Conservation (phyloP, 2,329 filamentous ascomycete genomes). For the Endothia cerciana region DNA sequence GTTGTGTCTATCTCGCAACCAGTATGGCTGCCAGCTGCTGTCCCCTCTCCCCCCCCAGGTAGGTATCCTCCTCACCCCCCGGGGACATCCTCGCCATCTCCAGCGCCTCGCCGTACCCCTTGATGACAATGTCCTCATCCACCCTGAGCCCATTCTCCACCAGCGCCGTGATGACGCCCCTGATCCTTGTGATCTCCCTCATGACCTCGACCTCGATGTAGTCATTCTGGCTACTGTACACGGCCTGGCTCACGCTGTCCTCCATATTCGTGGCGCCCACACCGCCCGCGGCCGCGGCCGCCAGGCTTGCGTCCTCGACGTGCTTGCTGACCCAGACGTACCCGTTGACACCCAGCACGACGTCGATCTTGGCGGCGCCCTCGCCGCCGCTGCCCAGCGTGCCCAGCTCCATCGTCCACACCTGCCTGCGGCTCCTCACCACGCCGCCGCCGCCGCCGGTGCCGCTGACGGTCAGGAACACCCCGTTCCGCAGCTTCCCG, state of each 20-base stretch:
- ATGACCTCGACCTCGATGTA: conserved; percentile 75
- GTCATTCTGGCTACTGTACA: conserved; percentile 96
- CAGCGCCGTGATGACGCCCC: conserved; percentile 79
- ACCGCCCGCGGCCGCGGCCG: conserved; percentile 51
- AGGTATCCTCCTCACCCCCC: conserved; percentile 59
- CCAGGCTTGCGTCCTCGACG: conserved; percentile 60
- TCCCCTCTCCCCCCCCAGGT: conserved; percentile 62
- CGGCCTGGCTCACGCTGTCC: conserved; percentile 80
- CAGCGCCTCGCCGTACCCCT: conserved; percentile 79
- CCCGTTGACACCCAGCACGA: conserved; percentile 92
- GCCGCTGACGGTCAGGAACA: conserved; percentile 82
- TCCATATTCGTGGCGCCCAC: conserved; percentile 85
- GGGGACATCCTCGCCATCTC: conserved; percentile 69
- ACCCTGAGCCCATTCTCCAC: conserved; percentile 82
- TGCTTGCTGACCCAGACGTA: conserved; percentile 96
- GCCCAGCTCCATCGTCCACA: conserved; percentile 74
- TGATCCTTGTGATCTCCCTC: conserved; percentile 83
- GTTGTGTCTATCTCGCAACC: conserved; percentile 30
- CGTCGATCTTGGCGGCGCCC: conserved; percentile 71
- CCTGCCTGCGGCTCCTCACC: conserved; percentile 80
- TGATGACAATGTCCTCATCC: conserved; percentile 86
- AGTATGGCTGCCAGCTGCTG: conserved; percentile 52
- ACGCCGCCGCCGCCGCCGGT: conserved; percentile 86
- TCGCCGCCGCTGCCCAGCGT: conserved; percentile 36
- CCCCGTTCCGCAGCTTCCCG: conserved; percentile 91